Evolutionary conservation across 805 yeast species (phyloP).

Genomic region (Kodamaea fukazawae): DNA sequence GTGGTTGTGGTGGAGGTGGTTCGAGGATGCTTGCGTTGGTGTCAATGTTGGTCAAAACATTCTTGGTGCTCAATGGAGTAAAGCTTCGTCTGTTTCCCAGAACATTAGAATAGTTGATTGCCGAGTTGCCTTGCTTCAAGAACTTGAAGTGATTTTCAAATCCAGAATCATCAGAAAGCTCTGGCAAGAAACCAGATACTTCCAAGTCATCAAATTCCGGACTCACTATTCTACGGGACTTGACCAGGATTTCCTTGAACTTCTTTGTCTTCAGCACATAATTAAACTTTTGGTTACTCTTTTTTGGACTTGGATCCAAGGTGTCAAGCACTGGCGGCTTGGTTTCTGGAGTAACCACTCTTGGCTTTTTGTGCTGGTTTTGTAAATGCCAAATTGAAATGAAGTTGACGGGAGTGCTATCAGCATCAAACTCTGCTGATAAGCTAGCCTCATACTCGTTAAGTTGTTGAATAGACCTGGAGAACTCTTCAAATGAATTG

Average conservation of each 20-base stretch:
- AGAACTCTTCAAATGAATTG: slow-evolving; percentile 37
- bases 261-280: slow-evolving; percentile 25
- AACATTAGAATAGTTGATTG: slow-evolving; percentile 15
- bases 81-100: slow-evolving; percentile 20
- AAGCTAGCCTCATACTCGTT: slow-evolving; percentile 37
- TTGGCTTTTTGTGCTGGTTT: slow-evolving; percentile 4
- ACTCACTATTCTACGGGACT: slow-evolving; percentile 42
- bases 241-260: slow-evolving; percentile 41
- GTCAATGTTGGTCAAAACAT: slow-evolving; percentile 26
- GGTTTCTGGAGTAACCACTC: neutral
- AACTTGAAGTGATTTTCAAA: slow-evolving; percentile 44
- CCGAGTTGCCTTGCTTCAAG: slow-evolving; percentile 20
- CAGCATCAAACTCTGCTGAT: slow-evolving; percentile 42
- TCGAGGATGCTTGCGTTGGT: slow-evolving; percentile 15
- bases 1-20: slow-evolving; percentile 14
- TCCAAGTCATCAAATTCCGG: slow-evolving; percentile 42
- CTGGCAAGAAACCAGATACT: slow-evolving; percentile 44
- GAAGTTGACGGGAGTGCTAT: slow-evolving; percentile 25
- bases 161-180: slow-evolving; percentile 47
- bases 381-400: slow-evolving; percentile 45
- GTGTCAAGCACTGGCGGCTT: neutral
- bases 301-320: neutral
- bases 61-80: slow-evolving; percentile 28
- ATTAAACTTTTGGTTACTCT: slow-evolving; percentile 10
- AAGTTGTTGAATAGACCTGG: slow-evolving; percentile 22